Percentiles rank a stretch among this genome's conserved stretches.
These are phyloP conservation scores for Boechera divaricarpa DNA, from an alignment of 345 rosid genomes.

Conservation along the genomic window DNA sequence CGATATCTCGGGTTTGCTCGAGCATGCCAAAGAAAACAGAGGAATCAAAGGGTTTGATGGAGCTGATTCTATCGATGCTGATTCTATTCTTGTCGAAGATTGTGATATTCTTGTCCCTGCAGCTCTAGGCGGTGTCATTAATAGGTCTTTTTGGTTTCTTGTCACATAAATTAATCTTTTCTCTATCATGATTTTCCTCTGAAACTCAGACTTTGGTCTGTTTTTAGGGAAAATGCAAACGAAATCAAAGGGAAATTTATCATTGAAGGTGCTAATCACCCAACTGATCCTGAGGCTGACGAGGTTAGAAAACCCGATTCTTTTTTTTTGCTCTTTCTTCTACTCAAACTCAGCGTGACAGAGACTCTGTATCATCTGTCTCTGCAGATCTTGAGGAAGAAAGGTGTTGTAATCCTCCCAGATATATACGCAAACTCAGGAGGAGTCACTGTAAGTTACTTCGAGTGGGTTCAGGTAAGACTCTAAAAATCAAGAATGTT, in stretches of 20 bases:
- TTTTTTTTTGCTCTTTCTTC: slow-evolving; percentile 2
- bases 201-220: neutral
- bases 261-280: slow-evolving; percentile 95
- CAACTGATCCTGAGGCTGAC: slow-evolving; percentile 97
- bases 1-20: slow-evolving; percentile 61
- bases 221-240: slow-evolving; percentile 79
- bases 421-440: slow-evolving; percentile 97
- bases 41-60: slow-evolving; percentile 86
- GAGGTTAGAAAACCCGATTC: slow-evolving; percentile 56
- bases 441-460: slow-evolving; percentile 97
- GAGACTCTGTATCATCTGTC: neutral
- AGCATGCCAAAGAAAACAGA: slow-evolving; percentile 63
- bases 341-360: neutral
- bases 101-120: slow-evolving; percentile 92
- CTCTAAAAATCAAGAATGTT: slow-evolving; percentile 5
- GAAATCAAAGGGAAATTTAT: slow-evolving; percentile 88
- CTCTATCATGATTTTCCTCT: neutral
- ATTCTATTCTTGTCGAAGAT: slow-evolving; percentile 73
- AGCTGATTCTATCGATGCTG: slow-evolving; percentile 60
- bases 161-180: neutral
- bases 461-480: slow-evolving; percentile 97
- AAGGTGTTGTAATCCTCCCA: slow-evolving; percentile 91
- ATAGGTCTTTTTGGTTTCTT: slow-evolving; percentile 55
- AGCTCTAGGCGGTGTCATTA: slow-evolving; percentile 94
- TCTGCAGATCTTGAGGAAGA: slow-evolving; percentile 74